A percentile compares a stretch with the other conserved stretches of the same genome.
Evolutionary conservation across 352 stramenopile species (phyloP).

Genomic region (Phytophthora brassicae): DNA sequence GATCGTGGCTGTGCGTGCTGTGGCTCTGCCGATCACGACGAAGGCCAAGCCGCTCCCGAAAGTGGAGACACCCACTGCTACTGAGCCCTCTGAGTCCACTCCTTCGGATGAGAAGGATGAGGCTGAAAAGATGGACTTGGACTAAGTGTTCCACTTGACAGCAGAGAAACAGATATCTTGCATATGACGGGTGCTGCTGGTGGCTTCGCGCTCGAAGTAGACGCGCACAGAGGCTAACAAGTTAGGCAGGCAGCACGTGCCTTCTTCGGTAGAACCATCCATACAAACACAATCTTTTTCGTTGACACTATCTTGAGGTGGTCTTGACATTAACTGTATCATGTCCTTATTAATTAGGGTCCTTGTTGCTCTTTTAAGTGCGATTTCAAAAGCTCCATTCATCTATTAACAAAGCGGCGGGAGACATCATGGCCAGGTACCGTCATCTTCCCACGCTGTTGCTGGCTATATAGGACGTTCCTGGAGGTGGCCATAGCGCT

Average conservation of each 20-base stretch:
- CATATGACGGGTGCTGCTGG: constrained; percentile 28
- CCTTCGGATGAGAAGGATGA: constrained; percentile 42
- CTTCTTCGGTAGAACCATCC: constrained; percentile 22
- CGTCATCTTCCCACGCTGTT: background rate
- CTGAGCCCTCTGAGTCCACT: constrained; percentile 41
- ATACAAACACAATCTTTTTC: constrained; percentile 29
- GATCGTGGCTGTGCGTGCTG: constrained; percentile 87
- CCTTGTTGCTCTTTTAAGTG: constrained; percentile 10
- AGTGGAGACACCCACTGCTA: constrained; percentile 59
- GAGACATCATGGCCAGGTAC: constrained; percentile 31
- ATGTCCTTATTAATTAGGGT: background rate
- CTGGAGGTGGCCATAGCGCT: background rate
- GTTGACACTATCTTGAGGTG: background rate
- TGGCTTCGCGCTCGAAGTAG: constrained; percentile 25
- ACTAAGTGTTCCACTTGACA: constrained; percentile 45
- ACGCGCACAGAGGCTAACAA: constrained; percentile 17
- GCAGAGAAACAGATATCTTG: constrained; percentile 25
- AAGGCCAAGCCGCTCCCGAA: constrained; percentile 94
- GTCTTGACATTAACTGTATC: background rate
- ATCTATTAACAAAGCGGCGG: constrained; percentile 16
- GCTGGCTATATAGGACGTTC: background rate
- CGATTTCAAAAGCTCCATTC: constrained; percentile 30
- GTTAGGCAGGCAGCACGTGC: constrained; percentile 14
- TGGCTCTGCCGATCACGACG: constrained; percentile 94
- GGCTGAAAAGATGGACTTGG: constrained; percentile 86